Conservation (phyloP, 2,329 filamentous ascomycete genomes). For the Atkinsonella hypoxylon region DNA sequence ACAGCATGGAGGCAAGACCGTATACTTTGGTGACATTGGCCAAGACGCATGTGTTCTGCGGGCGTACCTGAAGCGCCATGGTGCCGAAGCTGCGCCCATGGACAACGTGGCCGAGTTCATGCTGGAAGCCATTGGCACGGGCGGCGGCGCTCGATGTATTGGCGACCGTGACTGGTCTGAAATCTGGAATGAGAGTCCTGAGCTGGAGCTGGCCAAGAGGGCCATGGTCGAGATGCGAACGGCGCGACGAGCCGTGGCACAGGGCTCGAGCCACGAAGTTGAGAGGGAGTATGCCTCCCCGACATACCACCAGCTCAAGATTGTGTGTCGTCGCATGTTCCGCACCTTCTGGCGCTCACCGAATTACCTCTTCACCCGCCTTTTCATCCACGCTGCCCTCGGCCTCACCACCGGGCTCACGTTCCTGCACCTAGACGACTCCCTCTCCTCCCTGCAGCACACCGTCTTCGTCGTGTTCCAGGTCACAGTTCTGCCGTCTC, state of each 20-base stretch:
- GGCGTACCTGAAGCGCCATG: constrained; percentile 46
- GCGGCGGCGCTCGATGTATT: constrained; percentile 58
- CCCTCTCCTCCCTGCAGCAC: constrained; percentile 67
- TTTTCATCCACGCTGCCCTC: constrained; percentile 76
- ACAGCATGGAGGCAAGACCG: constrained; percentile 64
- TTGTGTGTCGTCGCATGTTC: constrained; percentile 62
- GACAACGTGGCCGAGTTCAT: constrained; percentile 65
- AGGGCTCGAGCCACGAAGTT: constrained; percentile 34
- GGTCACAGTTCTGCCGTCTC: constrained; percentile 68
- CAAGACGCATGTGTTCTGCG: constrained; percentile 61
- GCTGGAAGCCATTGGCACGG: constrained; percentile 74
- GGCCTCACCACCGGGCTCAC: constrained; percentile 68
- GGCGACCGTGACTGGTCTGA: constrained; percentile 70
- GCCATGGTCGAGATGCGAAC: constrained; percentile 56
- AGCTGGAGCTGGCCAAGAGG: constrained; percentile 54
- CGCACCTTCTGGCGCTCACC: constrained; percentile 74
- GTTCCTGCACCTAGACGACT: constrained; percentile 67
- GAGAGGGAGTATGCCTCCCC: constrained; percentile 78
- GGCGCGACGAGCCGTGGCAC: constrained; percentile 33
- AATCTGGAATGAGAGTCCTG: constrained; percentile 62
- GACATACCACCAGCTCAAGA: constrained; percentile 62
- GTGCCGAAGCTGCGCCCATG: constrained; percentile 43
- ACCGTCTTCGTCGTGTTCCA: constrained; percentile 87
- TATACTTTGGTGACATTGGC: constrained; percentile 81
- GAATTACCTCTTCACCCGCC: constrained; percentile 78